Conservation (phyloP, 164 flowering plant genomes). For the Hamamelis virginiana region DNA sequence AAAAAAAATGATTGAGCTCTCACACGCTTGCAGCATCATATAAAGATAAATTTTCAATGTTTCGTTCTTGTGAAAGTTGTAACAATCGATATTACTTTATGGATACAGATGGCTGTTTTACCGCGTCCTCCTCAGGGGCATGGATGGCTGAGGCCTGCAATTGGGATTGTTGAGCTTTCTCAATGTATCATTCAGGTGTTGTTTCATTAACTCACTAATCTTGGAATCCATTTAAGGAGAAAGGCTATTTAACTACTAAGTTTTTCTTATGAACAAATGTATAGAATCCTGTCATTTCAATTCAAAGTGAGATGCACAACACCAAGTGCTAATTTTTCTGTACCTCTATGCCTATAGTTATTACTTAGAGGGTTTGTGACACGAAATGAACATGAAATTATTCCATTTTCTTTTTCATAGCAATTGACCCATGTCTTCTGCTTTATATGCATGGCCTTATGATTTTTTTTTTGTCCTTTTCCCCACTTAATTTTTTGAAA, state of each 20-base stretch:
- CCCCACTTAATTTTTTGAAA: too few relatives aligned
- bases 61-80: background rate
- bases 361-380: background rate
- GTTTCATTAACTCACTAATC: background rate
- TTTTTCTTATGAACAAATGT: background rate
- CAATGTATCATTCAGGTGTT: constrained; percentile 76
- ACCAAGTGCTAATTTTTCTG: background rate
- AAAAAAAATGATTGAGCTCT: background rate
- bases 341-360: background rate
- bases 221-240: background rate
- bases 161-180: constrained; percentile 78
- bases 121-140: constrained; percentile 78
- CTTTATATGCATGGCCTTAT: background rate
- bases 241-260: too few relatives aligned
- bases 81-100: background rate
- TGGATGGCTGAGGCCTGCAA: constrained; percentile 87
- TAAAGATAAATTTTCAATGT: background rate
- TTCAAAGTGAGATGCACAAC: background rate
- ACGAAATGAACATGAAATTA: background rate
- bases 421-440: background rate
- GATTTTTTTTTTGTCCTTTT: background rate
- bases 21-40: background rate
- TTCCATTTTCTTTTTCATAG: background rate
- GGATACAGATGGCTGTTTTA: constrained; percentile 78
- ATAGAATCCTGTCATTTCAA: background rate